Evolutionary conservation across 2,329 filamentous ascomycete species (phyloP).

Genomic region (Venturia pyrina): DNA sequence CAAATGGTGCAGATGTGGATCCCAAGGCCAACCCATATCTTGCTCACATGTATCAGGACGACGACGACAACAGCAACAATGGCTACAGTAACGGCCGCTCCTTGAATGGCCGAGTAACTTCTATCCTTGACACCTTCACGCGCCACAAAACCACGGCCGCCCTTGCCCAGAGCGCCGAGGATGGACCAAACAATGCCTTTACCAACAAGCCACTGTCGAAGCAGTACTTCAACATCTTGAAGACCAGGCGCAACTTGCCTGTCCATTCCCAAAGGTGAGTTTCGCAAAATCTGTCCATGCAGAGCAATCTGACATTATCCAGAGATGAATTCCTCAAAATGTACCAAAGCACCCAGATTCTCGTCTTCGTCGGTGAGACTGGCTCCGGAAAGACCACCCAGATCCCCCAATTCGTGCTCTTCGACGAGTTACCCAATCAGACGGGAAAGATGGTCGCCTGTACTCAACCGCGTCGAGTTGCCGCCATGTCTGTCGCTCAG

Average conservation of each 20-base stretch:
- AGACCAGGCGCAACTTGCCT: constrained; percentile 73
- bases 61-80: constrained; percentile 33
- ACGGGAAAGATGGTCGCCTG: constrained; percentile 87
- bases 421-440: constrained; percentile 84
- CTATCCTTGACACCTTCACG: constrained; percentile 54
- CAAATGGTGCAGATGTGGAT: constrained; percentile 35
- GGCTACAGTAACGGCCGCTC: constrained; percentile 22
- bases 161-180: constrained; percentile 64
- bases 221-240: constrained; percentile 83
- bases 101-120: constrained; percentile 21
- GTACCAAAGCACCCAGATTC: constrained; percentile 88
- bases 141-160: constrained; percentile 72
- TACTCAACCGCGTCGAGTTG: constrained; percentile 93
- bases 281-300: neutral
- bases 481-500: constrained; percentile 94
- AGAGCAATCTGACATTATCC: constrained; percentile 14
- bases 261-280: constrained; percentile 79
- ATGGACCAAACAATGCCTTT: constrained; percentile 77
- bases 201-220: constrained; percentile 66
- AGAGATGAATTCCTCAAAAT: constrained; percentile 87
- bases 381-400: constrained; percentile 99
- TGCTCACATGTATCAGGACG: constrained; percentile 62
- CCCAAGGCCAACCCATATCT: constrained; percentile 74
- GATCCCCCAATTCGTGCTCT: constrained; percentile 96
- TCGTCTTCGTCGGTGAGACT: constrained; percentile 97